Evolutionary conservation across 495 filamentous ascomycete species (phyloP).

Genomic region (Darksidea phi): DNA sequence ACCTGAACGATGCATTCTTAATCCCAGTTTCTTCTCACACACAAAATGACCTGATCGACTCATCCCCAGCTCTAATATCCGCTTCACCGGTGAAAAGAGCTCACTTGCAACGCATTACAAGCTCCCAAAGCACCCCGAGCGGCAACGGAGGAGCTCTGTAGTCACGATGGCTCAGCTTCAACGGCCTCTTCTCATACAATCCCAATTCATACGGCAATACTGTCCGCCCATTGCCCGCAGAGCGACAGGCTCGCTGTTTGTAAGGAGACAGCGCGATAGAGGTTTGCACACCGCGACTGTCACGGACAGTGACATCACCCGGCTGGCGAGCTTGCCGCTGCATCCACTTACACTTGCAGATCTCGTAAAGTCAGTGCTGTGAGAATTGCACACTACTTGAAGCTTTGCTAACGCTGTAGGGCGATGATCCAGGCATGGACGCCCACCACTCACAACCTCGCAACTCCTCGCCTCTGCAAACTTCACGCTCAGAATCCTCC

Average conservation of each 20-base stretch:
- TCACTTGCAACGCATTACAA: background rate
- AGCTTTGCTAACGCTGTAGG: no score
- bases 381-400: no score
- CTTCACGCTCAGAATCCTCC: conserved; percentile 89
- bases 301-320: conserved; percentile 70
- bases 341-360: conserved; percentile 83
- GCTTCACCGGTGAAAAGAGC: no score
- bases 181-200: conserved; percentile 24
- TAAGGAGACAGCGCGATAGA: background rate
- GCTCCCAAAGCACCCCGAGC: background rate
- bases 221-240: conserved; percentile 14
- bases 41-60: no score
- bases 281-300: conserved; percentile 39
- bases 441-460: conserved; percentile 76
- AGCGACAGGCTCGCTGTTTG: background rate
- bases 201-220: conserved; percentile 25
- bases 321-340: conserved; percentile 72
- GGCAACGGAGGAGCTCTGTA: no score
- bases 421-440: conserved; percentile 65
- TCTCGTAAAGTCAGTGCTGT: conserved; percentile 67
- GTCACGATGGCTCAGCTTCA: conserved; percentile 23
- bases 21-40: no score
- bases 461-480: conserved; percentile 85
- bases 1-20: no score
- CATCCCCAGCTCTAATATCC: no score